These are phyloP conservation scores for Phytophthora macrochlamydospora DNA, from an alignment of 352 stramenopile genomes.

Conservation along the genomic window DNA sequence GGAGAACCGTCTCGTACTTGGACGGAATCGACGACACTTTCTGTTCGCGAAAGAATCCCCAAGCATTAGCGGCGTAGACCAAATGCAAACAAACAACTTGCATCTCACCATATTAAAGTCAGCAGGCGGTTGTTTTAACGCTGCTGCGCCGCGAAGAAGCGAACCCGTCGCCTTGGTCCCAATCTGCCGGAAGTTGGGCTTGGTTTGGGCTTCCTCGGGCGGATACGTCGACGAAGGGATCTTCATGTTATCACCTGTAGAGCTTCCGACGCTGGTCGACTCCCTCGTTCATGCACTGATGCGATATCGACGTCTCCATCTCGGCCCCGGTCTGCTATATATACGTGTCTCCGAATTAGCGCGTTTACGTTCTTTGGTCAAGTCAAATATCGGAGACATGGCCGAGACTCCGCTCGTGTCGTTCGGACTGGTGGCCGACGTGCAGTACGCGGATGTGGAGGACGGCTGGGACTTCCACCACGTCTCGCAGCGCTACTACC, in stretches of 20 bases:
- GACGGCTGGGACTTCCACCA: slow-evolving; percentile 82
- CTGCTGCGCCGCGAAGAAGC: slow-evolving; percentile 32
- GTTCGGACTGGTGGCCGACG: slow-evolving; percentile 76
- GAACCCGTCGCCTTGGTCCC: slow-evolving; percentile 48
- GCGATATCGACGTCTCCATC: neutral
- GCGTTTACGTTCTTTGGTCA: neutral
- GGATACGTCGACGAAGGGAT: slow-evolving; percentile 13
- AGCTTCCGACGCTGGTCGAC: neutral
- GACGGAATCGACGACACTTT: slow-evolving; percentile 78
- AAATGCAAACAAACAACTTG: neutral
- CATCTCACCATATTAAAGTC: slow-evolving; percentile 23
- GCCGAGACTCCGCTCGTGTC: slow-evolving; percentile 45
- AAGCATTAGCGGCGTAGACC: neutral
- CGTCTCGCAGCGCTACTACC: slow-evolving; percentile 72
- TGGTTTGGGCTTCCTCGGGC: slow-evolving; percentile 21
- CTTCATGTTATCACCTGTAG: slow-evolving; percentile 16
- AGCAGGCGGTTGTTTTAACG: slow-evolving; percentile 14
- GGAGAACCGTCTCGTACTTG: slow-evolving; percentile 78
- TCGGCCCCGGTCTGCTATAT: slow-evolving; percentile 13
- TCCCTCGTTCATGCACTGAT: neutral
- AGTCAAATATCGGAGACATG: slow-evolving; percentile 14
- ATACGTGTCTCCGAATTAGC: neutral
- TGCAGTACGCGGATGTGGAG: slow-evolving; percentile 85
- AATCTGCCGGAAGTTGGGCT: slow-evolving; percentile 71
- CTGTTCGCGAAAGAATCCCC: slow-evolving; percentile 19